These are phyloP conservation scores for Prunus yedoensis DNA, from an alignment of 331 rosid genomes.

Conservation along the genomic window DNA sequence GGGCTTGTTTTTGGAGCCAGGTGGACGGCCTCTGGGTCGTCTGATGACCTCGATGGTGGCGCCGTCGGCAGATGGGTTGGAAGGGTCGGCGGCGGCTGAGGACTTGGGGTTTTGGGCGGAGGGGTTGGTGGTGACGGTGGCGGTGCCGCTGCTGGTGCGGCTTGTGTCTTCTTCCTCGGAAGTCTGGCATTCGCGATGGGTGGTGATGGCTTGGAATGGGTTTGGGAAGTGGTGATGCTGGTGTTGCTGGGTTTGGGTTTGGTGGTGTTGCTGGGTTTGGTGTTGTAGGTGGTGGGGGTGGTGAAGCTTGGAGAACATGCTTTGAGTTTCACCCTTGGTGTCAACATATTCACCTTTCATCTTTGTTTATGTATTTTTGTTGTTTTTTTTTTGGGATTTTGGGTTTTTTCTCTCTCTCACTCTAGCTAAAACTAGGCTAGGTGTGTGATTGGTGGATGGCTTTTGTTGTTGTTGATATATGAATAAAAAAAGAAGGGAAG, in stretches of 20 bases:
- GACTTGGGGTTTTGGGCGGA: not conserved
- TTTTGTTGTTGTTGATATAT: not conserved
- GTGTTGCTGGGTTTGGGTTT: constrained; percentile 6
- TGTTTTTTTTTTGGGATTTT: not conserved
- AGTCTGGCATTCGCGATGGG: constrained; percentile 44
- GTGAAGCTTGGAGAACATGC: constrained; percentile 85
- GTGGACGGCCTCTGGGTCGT: constrained; percentile 90
- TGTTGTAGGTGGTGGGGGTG: constrained; percentile 20
- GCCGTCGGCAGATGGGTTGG: constrained; percentile 49
- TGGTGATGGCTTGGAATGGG: constrained; percentile 45
- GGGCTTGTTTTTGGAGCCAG: constrained; percentile 89
- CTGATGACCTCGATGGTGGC: constrained; percentile 73
- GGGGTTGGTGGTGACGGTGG: not conserved
- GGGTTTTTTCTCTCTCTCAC: not conserved
- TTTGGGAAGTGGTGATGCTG: constrained; percentile 27
- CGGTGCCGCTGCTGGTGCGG: constrained; percentile 40
- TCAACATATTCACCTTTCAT: constrained; percentile 78
- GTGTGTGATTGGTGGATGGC: constrained; percentile 40
- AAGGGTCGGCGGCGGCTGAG: constrained; percentile 4
- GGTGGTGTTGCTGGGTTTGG: constrained; percentile 8
- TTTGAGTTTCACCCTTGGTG: constrained; percentile 42
- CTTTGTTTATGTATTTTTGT: constrained; percentile 1
- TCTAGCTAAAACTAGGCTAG: not conserved
- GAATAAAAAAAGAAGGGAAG: not conserved
- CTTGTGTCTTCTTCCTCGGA: constrained; percentile 48